Conservation (phyloP, 1,284 basidiomycete genomes). For the Volvariella surrecta region DNA sequence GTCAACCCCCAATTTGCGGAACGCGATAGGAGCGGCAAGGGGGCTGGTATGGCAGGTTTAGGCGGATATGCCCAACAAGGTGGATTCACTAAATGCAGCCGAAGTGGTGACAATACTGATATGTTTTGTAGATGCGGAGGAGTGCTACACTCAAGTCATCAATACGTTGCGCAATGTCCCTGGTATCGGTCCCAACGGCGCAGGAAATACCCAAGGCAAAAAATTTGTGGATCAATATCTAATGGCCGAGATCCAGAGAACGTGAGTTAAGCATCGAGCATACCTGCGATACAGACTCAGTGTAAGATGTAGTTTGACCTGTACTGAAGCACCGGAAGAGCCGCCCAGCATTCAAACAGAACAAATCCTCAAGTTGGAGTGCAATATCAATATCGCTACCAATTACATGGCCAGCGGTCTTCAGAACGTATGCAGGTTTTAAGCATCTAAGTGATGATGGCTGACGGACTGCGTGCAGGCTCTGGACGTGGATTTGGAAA, state of each 20-base stretch:
- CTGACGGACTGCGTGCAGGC: constrained; percentile 40
- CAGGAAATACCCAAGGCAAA: constrained; percentile 22
- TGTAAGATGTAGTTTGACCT: constrained; percentile 48
- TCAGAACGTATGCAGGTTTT: constrained; percentile 53
- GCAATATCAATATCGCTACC: constrained; percentile 82
- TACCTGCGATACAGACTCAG: constrained; percentile 2
- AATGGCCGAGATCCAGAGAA: constrained; percentile 74
- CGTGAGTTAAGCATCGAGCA: constrained; percentile 41
- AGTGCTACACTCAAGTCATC: constrained; percentile 87
- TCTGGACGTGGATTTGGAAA: constrained; percentile 81
- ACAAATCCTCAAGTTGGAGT: constrained; percentile 83
- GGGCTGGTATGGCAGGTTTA: constrained; percentile 20
- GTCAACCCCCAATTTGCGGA: constrained; percentile 93
- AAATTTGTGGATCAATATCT: constrained; percentile 83
- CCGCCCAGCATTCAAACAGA: constrained; percentile 57
- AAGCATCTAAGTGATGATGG: not conserved
- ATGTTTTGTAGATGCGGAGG: constrained; percentile 74
- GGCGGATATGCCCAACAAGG: constrained; percentile 83
- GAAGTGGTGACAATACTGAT: not conserved
- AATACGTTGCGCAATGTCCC: constrained; percentile 68
- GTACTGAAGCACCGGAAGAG: constrained; percentile 80
- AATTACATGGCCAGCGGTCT: constrained; percentile 91
- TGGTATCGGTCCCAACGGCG: constrained; percentile 20
- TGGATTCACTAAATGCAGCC: constrained; percentile 17
- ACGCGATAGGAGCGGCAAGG: constrained; percentile 36